Evolutionary conservation across 2,329 filamentous ascomycete genomes (phyloP), one percentile per base, ranked within the genome.

Genomic region (Diplodia intermedia): DNA sequence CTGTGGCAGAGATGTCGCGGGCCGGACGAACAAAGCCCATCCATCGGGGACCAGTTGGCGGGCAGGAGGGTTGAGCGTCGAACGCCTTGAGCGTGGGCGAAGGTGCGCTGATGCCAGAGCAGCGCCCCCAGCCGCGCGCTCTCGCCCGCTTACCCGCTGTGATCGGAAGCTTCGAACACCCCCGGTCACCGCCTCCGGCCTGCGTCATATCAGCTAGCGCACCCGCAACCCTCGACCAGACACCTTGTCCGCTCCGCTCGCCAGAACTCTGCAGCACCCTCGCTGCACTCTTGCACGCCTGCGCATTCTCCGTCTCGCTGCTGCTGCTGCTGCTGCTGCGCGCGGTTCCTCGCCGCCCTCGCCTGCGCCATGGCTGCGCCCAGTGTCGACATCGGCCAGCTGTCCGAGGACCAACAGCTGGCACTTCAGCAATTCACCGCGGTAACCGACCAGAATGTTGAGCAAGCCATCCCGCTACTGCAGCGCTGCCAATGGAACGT

Each of bases 401-500:
- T 97, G 75, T 91, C 90, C 62, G 82, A 89, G 71, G 86, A 86
- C 72, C 93, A 98, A 82, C 93, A 93, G 79, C 87, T 90, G 63
- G 91, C 92, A 56, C 87, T 99, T 31, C 90, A 97, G 74, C 94
- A 97, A 75, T 97, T 93, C 79, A 92, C 90, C 18, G 87, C 91
- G 63, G 91, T 99, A 62, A 98, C 95, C 31, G 89, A 94, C 73
- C 93, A 97, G 79, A 90, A 93, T 26, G 79, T 88, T 54, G 85
- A 88, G 53, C 89, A 92, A 68, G 93, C 95, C 1, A 84, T 97
- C 60, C 88, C 92, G 1, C 79, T 99, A 4, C 84, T 99, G 1
- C 87, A 90, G 72, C 86, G 93, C 70, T 97, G 93, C 68, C 90
- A 98, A 84, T 99, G 95, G 95, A 99, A 98, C 76, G 91, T 97